Evolutionary conservation across 805 yeast species (phyloP).

Genomic region (Metschnikowia dekortorum): DNA sequence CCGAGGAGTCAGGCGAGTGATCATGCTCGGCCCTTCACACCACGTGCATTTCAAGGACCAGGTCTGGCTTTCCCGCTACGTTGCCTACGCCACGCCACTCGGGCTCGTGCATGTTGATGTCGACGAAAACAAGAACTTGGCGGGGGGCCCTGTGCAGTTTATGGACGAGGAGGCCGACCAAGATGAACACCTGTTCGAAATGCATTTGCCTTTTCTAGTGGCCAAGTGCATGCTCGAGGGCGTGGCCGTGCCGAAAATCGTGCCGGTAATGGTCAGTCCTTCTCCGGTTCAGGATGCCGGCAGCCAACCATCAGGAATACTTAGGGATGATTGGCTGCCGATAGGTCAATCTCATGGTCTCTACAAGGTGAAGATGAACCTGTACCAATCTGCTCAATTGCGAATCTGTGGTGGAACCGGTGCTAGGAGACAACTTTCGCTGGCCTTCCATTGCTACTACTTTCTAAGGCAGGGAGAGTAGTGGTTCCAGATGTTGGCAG

Average conservation of each 20-base stretch:
- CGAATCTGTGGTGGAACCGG: too few species aligned
- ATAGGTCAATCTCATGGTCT: too few species aligned
- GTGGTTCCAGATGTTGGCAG: too few species aligned
- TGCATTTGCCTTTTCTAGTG: constrained; percentile 81
- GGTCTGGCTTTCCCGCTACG: constrained; percentile 50
- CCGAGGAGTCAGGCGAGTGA: constrained; percentile 53
- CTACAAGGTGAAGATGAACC: too few species aligned
- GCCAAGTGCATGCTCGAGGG: constrained; percentile 37
- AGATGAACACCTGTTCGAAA: constrained; percentile 89
- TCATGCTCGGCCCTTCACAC: constrained; percentile 90
- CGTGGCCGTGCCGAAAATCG: constrained; percentile 42
- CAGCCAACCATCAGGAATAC: too few species aligned
- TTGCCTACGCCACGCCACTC: constrained; percentile 70
- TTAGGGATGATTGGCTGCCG: too few species aligned
- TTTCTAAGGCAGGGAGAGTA: too few species aligned
- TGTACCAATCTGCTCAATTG: too few species aligned
- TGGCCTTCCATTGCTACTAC: too few species aligned
- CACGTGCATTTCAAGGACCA: constrained; percentile 71
- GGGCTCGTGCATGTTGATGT: constrained; percentile 70
- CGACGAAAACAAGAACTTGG: constrained; percentile 35
- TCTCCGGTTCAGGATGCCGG: too few species aligned
- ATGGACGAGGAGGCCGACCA: constrained; percentile 65
- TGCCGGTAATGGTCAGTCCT: constrained; percentile 66
- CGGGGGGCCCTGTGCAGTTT: constrained; percentile 38
- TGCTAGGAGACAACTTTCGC: too few species aligned